Evolutionary conservation across 2,329 filamentous ascomycete genomes (phyloP), one percentile per base, ranked within the genome.

Genomic region (Mariannaea elegans): DNA sequence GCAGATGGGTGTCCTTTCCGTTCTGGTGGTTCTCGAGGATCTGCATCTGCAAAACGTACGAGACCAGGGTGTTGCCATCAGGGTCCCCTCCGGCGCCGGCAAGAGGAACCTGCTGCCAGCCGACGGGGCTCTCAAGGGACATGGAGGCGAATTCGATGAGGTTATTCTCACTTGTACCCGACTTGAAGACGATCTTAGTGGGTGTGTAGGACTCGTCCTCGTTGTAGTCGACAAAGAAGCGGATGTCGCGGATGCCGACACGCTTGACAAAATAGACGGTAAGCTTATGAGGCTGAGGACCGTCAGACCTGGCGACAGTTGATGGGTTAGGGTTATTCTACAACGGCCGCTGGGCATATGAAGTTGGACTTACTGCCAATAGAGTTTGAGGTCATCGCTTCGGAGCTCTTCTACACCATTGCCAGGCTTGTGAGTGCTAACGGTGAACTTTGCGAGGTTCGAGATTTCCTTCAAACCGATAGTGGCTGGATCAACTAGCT

Each of bases 11-110:
- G 75, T 99, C 95, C 76, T 99, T 99, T 65, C 95, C 95, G 75
- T 99, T 99, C 78, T 99, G 95, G 75, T 99, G 95, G 73, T 99
- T 99, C 79, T 98, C 95, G 50, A 94, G 85, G 47, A 99, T 90
- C 66, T 91, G 89, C 71, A 98, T 89, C 76, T 98, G 94, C 24
- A 99, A 84, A 27, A 98, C 87, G 79, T 94, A 97, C 14, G 92
- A 93, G 61, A 94, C 88, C 16, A 98, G 85, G 1, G 94, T 91
- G 69, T 89, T 90, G 38, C 85, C 90, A 71, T 87, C 88, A 46
- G 82, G 82, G 45, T 85, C 87, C 38, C 83, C 82, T n/a, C 84
- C 85, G 0, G 80, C 80, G 12, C 81, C 80, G 1, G 74, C 74
- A 16, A 87, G 77, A 19, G 92, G 88, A 1, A 97, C 90, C 73